Base-by-base conservation (phyloP, 2,329 filamentous ascomycete species). In the Clonostachys chloroleuca region DNA sequence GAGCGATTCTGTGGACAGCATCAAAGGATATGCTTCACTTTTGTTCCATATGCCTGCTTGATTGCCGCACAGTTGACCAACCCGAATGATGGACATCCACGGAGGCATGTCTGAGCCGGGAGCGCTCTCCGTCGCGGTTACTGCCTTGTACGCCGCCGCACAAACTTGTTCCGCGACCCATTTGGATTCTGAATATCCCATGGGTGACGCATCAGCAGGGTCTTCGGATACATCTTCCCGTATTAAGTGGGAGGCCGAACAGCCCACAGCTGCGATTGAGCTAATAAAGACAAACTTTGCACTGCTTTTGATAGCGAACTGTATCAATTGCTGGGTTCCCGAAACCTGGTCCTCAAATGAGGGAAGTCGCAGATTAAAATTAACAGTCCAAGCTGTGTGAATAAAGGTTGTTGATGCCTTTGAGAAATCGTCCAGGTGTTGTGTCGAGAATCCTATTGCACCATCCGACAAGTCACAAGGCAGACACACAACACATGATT, bases 301-400 rank as follows among this genome's bases (percentile, higher is more conserved):
- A 1, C 49, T 40, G 2, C 51, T 13, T 2, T 48, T 40, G 12
- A 62, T 65, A 3, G 59, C 48, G 0, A 77, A 43, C 1, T 56
- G 51, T 13, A 76, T 61, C 2, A 80, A 62, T 43, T 77, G 71
- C 2, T 59, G 57, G 2, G 71, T 65, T 1, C 72, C 74, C 3
- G 56, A 59, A 17, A 81, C 68, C 49, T 74, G 68, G 50, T 75
- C 62, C 43, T 77, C 75, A 49, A 81, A 80, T 9, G 68, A 75
- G 2, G 59, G 58, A 2, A 81, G 65, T 0, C 61, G 63, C 45
- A 80, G 66, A 53, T 73, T 78, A 57, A 81, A 81, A 56, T 81
- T 80, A 18, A 81, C 77, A 0, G 73, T 63, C 77, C 77, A 80
- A 2, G 77, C 74, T 40, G 67, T 64, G 59, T 80, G 76, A 20